Percentiles rank a stretch among this genome's conserved stretches.
Conservation (phyloP, 2,329 filamentous ascomycete species). For the Pestalotiopsis sp. region DNA sequence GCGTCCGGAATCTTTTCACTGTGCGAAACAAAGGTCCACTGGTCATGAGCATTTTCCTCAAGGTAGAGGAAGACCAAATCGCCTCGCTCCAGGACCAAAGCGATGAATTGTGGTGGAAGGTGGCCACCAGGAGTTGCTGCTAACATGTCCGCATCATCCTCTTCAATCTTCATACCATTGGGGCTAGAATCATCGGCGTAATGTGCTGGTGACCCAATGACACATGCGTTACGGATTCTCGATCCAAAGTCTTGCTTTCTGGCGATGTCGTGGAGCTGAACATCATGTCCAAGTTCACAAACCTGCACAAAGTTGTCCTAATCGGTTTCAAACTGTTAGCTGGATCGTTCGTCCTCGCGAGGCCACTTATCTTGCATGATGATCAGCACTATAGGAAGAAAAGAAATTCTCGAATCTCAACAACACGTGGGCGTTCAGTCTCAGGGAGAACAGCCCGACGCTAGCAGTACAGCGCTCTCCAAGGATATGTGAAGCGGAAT, state of each 20-base stretch:
- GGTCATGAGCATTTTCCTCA: slow-evolving; percentile 40
- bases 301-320: slow-evolving; percentile 80
- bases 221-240: slow-evolving; percentile 75
- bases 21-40: slow-evolving; percentile 61
- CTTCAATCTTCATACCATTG: slow-evolving; percentile 37
- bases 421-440: neutral
- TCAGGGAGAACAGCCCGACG: neutral
- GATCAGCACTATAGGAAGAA: neutral
- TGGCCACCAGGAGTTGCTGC: slow-evolving; percentile 23
- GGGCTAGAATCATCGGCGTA: slow-evolving; percentile 27
- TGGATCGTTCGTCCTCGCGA: neutral
- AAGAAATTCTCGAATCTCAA: neutral
- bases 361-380: slow-evolving; percentile 5
- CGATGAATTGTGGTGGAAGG: slow-evolving; percentile 76
- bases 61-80: slow-evolving; percentile 79
- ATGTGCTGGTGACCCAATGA: slow-evolving; percentile 62
- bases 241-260: slow-evolving; percentile 77
- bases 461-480: neutral
- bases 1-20: slow-evolving; percentile 59
- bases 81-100: slow-evolving; percentile 73
- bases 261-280: slow-evolving; percentile 73
- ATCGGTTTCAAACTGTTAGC: slow-evolving; percentile 20
- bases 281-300: slow-evolving; percentile 68
- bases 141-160: slow-evolving; percentile 38
- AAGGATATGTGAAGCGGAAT: neutral